Conservation (phyloP, 179 eudicot genomes). For the Patellifolia procumbens region DNA sequence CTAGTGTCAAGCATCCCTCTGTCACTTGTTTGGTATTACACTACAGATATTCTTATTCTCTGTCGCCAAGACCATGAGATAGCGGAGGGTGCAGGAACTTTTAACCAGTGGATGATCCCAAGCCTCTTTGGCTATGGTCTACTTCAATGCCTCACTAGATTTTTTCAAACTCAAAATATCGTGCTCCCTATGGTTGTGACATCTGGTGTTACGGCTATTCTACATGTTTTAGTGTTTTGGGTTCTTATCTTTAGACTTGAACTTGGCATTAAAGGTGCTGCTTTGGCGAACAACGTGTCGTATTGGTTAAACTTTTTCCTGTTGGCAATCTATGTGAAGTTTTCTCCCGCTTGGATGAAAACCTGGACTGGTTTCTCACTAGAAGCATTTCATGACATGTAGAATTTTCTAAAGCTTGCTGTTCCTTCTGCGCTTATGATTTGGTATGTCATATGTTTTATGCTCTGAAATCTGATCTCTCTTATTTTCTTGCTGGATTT, state of each 20-base stretch:
- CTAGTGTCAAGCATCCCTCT: slow-evolving; percentile 36
- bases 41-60: slow-evolving; percentile 32
- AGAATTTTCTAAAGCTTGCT: slow-evolving; percentile 37
- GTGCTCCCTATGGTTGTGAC: slow-evolving; percentile 40
- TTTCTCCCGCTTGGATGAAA: slow-evolving; percentile 33
- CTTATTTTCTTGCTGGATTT: not conserved
- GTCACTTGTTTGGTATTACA: slow-evolving; percentile 37
- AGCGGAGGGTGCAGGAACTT: slow-evolving; percentile 40
- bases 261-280: slow-evolving; percentile 49
- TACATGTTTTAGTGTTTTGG: slow-evolving; percentile 43
- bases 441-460: slow-evolving; percentile 36
- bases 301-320: slow-evolving; percentile 31
- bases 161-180: slow-evolving; percentile 42
- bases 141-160: slow-evolving; percentile 44
- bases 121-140: slow-evolving; percentile 37
- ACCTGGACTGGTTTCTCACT: slow-evolving; percentile 44
- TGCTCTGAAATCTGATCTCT: not conserved
- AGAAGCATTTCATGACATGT: slow-evolving; percentile 31
- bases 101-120: slow-evolving; percentile 49
- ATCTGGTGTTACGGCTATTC: slow-evolving; percentile 27
- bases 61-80: slow-evolving; percentile 44
- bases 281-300: slow-evolving; percentile 36
- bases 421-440: slow-evolving; percentile 44
- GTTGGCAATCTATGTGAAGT: slow-evolving; percentile 28
- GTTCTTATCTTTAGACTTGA: slow-evolving; percentile 31